Evolutionary conservation across 148 eudicot genomes (phyloP).

Genomic region (Rhododendron williamsianum): DNA sequence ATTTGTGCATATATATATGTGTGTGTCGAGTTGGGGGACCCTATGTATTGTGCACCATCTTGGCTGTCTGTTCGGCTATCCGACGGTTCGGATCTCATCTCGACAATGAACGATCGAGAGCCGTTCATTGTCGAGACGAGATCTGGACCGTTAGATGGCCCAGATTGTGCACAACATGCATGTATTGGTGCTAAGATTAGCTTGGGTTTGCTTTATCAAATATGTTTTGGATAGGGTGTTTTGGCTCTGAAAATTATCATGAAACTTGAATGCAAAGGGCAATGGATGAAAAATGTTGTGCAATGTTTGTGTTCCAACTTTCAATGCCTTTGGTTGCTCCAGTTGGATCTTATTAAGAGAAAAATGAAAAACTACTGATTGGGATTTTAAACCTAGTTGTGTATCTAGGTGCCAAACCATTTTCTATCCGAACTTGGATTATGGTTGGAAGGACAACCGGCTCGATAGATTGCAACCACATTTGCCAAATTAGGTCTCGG

Average conservation of each 20-base stretch:
- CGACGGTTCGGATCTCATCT: too few relatives aligned
- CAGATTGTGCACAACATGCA: too few relatives aligned
- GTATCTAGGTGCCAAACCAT: not conserved
- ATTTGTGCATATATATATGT: not conserved
- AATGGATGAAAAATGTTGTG: not conserved
- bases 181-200: not conserved
- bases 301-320: not conserved
- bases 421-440: not conserved
- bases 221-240: not conserved
- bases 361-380: too few relatives aligned
- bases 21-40: too few relatives aligned
- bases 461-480: too few relatives aligned
- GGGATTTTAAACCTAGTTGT: too few relatives aligned
- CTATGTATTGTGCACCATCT: too few relatives aligned
- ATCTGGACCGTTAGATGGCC: too few relatives aligned
- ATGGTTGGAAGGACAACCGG: not conserved
- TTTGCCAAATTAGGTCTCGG: too few relatives aligned
- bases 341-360: not conserved
- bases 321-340: not conserved
- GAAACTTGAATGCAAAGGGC: not conserved
- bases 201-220: not conserved
- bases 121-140: too few relatives aligned
- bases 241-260: not conserved
- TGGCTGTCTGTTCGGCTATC: too few relatives aligned
- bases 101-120: too few relatives aligned